Conservation (phyloP, 1,284 basidiomycete species). For the Apiotrichum siamense region DNA sequence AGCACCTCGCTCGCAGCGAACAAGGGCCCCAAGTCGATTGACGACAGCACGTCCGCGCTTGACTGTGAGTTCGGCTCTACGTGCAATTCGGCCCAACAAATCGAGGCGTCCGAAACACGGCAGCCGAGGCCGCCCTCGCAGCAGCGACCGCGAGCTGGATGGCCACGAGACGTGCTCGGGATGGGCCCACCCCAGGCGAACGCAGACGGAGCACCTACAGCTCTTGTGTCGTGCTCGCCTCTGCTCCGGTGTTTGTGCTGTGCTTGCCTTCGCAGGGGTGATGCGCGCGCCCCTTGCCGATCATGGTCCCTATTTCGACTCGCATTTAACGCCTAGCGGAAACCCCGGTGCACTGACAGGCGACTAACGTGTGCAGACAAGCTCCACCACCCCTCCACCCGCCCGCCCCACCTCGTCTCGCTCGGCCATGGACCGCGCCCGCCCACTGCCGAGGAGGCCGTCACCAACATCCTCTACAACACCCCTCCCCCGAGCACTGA, state of each 20-base stretch:
- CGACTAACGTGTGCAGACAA: constrained; percentile 37
- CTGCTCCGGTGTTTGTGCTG: too few species aligned
- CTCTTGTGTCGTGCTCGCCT: too few species aligned
- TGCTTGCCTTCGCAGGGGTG: too few species aligned
- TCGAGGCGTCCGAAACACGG: too few species aligned
- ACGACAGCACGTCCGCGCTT: constrained; percentile 87
- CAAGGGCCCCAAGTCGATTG: constrained; percentile 53
- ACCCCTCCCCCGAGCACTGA: constrained; percentile 87
- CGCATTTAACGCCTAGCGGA: too few species aligned
- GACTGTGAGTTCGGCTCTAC: constrained; percentile 68
- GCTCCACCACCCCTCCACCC: constrained; percentile 34
- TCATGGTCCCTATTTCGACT: too few species aligned
- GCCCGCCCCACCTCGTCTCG: constrained; percentile 37
- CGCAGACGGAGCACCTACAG: too few species aligned
- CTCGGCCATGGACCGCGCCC: constrained; percentile 29
- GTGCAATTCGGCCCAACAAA: not conserved
- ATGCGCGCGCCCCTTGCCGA: too few species aligned
- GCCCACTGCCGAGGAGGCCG: constrained; percentile 80
- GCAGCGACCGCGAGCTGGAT: too few species aligned
- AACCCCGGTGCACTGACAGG: not conserved
- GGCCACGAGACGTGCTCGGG: too few species aligned
- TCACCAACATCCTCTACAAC: constrained; percentile 92
- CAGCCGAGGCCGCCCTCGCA: too few species aligned
- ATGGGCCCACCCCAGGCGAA: too few species aligned
- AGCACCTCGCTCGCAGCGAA: constrained; percentile 13